A percentile compares a stretch with the other conserved stretches of the same genome.
Evolutionary conservation across 2,329 filamentous ascomycete species (phyloP).

Genomic region (Botryosphaeria dothidea): DNA sequence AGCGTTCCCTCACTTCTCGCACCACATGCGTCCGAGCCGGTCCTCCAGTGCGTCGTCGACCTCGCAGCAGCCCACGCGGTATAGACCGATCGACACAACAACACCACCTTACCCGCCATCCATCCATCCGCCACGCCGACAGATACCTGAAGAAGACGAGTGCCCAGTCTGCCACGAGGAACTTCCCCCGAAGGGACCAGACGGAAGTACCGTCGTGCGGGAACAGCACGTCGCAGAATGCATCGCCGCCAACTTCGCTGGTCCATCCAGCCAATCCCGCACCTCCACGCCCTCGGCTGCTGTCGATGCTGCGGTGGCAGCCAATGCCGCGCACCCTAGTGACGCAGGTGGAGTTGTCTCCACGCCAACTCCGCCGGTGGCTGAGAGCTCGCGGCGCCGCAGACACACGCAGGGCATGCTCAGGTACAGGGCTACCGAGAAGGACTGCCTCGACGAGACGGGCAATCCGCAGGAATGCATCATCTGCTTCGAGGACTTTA

Average conservation of each 20-base stretch:
- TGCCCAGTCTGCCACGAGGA: conserved; percentile 76
- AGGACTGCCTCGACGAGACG: conserved; percentile 61
- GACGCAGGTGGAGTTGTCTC: not conserved
- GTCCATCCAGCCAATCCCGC: not conserved
- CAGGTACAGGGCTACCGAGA: conserved; percentile 61
- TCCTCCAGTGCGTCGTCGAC: conserved; percentile 3
- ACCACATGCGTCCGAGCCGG: conserved; percentile 8
- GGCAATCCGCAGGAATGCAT: conserved; percentile 57
- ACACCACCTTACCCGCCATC: conserved; percentile 23
- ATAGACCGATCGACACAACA: not conserved
- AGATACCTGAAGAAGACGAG: conserved; percentile 68
- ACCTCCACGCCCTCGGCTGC: not conserved
- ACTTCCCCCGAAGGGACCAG: conserved; percentile 56
- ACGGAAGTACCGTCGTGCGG: conserved; percentile 41
- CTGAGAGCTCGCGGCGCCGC: conserved; percentile 8
- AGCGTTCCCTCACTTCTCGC: not conserved
- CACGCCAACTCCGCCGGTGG: not conserved
- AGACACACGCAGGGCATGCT: conserved; percentile 41
- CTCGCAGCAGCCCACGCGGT: conserved; percentile 20
- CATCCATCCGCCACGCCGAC: conserved; percentile 23
- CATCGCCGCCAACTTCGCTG: conserved; percentile 32
- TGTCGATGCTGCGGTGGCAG: not conserved
- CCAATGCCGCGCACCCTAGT: not conserved
- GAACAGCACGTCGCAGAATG: conserved; percentile 48
- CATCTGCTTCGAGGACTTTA: conserved; percentile 67